A percentile compares a stretch with the other conserved stretches of the same genome.
Evolutionary conservation across 169 alveolate species (phyloP).

Genomic region (Plasmodium falciparum): DNA sequence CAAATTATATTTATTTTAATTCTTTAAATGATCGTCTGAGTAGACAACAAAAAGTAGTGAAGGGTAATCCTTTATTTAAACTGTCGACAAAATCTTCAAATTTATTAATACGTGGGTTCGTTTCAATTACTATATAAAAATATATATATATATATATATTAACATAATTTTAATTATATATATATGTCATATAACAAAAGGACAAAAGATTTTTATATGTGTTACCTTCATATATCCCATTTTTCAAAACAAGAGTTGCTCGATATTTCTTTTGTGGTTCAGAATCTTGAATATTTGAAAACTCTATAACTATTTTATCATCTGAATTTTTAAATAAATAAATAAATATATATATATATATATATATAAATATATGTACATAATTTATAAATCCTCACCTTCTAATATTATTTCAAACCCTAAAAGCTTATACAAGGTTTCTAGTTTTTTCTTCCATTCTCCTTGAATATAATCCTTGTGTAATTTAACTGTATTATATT

Average conservation of each 20-base stretch:
- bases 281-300: slow-evolving; percentile 50
- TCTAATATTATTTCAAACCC: slow-evolving; percentile 63
- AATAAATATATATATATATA: not conserved
- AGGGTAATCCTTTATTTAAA: slow-evolving; percentile 67
- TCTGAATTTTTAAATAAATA: slow-evolving; percentile 20
- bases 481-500: slow-evolving; percentile 60
- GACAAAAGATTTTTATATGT: not conserved
- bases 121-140: slow-evolving; percentile 36
- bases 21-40: slow-evolving; percentile 69
- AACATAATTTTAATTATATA: not conserved
- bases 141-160: not conserved
- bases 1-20: slow-evolving; percentile 20
- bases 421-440: slow-evolving; percentile 50
- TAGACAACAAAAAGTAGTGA: slow-evolving; percentile 66
- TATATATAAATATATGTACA: not conserved
- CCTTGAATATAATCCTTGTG: slow-evolving; percentile 51
- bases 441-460: slow-evolving; percentile 59
- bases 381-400: slow-evolving; percentile 15
- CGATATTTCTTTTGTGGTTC: slow-evolving; percentile 72
- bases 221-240: slow-evolving; percentile 63
- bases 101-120: slow-evolving; percentile 38
- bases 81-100: slow-evolving; percentile 50
- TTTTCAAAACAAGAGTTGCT: slow-evolving; percentile 49
- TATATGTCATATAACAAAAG: not conserved
- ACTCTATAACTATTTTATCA: slow-evolving; percentile 47